Base-by-base conservation (phyloP, 768 basidiomycete species). In the Pisolithus marmoratus region DNA sequence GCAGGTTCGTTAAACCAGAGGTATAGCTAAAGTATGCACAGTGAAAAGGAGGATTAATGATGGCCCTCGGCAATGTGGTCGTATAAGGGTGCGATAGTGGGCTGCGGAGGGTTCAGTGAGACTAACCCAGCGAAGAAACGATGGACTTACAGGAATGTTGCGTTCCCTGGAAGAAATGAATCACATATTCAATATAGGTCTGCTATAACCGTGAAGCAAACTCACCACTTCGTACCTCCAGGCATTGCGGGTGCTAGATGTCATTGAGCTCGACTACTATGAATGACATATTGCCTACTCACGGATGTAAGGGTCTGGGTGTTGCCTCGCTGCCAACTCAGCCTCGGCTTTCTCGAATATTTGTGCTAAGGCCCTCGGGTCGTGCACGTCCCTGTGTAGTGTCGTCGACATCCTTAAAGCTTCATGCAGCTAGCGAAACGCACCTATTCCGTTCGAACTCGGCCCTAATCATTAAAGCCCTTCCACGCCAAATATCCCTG, bases 301-400 rank as follows among this genome's bases (percentile, higher is more conserved):
- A 97, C 94, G 71, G 66, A 89, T 86, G 69, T 93, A 94, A 38
- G 95, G 94, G 70, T 97, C 95, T 22, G 94, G 94, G 66, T 98
- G 95, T 50, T 73, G 74, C 62, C 69, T 79, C 27, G 67, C 69
- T 2, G 83, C 86, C 19, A 94, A 73, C 8, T 79, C 69, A 3
- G 81, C 85, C 70, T 95, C 94, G 3, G 90, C 90, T 61, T 84
- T 80, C 63, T 85, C 81, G 20, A 96, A 68, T 49, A 95, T 79
- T n/a, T 70, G 61, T 9, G 87, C 86, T 48, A 96, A 72, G 20
- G 85, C 84, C 56, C 93, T 79, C 14, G 94, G 93, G 61, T 95
- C 90, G 50, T 82, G 81, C 50, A 95, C 83, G 62, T 94, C 75
- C 46, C 93, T 95, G 53, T 17, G 48, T 48, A 19, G 26, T 9